Percentiles rank a stretch among this genome's conserved stretches.
Conservation (phyloP, 257 asterid genomes). For the Eustoma russellianum region DNA sequence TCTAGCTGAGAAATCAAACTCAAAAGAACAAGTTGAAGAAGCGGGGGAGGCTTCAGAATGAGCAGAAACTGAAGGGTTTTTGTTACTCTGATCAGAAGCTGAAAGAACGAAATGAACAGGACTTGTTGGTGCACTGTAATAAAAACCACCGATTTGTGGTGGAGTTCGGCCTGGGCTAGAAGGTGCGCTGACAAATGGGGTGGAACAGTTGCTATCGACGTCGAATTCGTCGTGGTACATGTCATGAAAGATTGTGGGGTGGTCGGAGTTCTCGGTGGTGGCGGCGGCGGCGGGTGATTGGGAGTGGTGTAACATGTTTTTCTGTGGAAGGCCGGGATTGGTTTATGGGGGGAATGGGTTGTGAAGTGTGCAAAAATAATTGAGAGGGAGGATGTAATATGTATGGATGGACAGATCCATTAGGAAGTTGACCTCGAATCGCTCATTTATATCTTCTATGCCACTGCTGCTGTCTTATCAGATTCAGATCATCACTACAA, state of each 20-base stretch:
- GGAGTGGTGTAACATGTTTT: constrained; percentile 32
- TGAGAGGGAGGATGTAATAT: not conserved
- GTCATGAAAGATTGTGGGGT: constrained; percentile 10
- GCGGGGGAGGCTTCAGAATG: constrained; percentile 11
- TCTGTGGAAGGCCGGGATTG: constrained; percentile 12
- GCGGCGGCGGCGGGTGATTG: constrained; percentile 26
- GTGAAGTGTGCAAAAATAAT: constrained; percentile 15
- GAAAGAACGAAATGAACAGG: constrained; percentile 74
- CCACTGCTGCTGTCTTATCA: constrained; percentile 20
- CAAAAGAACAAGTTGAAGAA: constrained; percentile 26
- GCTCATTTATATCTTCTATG: constrained; percentile 25
- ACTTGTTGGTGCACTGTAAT: constrained; percentile 83
- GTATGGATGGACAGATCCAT: not conserved
- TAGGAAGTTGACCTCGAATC: constrained; percentile 9
- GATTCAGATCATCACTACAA: too few species aligned
- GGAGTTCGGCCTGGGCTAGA: constrained; percentile 67
- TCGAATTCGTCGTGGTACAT: constrained; percentile 34
- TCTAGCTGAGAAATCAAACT: constrained; percentile 56
- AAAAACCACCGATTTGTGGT: constrained; percentile 39
- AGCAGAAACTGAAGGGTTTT: constrained; percentile 2
- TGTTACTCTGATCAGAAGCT: not conserved
- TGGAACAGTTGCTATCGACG: constrained; percentile 68
- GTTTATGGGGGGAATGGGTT: not conserved
- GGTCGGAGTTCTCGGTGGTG: not conserved
- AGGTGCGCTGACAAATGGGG: constrained; percentile 92